phyloP scores from a whole-genome alignment of 345 rosid species.

The Stellera chamaejasme region DNA sequence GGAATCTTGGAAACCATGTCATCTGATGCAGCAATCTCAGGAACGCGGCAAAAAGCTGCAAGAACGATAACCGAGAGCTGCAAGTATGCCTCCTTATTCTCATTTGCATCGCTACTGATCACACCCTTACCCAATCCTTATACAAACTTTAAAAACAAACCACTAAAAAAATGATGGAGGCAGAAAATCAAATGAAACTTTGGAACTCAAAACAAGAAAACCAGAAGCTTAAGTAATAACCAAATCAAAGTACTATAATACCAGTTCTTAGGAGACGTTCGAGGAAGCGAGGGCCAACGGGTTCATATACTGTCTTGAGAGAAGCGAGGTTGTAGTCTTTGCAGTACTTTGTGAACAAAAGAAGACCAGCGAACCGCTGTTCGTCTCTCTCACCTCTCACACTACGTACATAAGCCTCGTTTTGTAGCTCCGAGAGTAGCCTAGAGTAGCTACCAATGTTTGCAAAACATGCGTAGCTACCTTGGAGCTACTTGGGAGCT shows the following conservation, averaged over 20 bases:
- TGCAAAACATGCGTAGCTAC: too few species aligned
- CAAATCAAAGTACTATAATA: slow-evolving; percentile 11
- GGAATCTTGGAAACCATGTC: slow-evolving; percentile 71
- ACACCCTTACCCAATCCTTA: slow-evolving; percentile 45
- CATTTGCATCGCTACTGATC: slow-evolving; percentile 27
- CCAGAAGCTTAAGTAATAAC: background rate
- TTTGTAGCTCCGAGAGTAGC: too few species aligned
- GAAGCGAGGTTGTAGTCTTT: slow-evolving; percentile 48
- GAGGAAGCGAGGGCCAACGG: slow-evolving; percentile 58
- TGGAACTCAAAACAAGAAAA: background rate
- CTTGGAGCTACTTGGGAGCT: too few species aligned
- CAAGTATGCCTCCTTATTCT: slow-evolving; percentile 65
- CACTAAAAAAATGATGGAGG: slow-evolving; percentile 1
- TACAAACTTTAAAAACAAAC: background rate
- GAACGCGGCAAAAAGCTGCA: slow-evolving; percentile 73
- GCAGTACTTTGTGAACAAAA: slow-evolving; percentile 61
- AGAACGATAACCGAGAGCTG: slow-evolving; percentile 67
- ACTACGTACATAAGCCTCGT: too few species aligned
- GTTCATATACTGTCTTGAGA: slow-evolving; percentile 49
- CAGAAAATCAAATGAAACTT: background rate
- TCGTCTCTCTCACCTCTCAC: slow-evolving; percentile 86
- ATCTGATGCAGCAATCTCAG: slow-evolving; percentile 66
- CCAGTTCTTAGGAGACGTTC: slow-evolving; percentile 75
- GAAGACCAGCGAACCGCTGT: slow-evolving; percentile 40
- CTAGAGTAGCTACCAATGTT: too few species aligned